Evolutionary conservation across 1,139 yeast genomes (phyloP), one percentile per base, ranked within the genome.

Genomic region (Pichia sp.): DNA sequence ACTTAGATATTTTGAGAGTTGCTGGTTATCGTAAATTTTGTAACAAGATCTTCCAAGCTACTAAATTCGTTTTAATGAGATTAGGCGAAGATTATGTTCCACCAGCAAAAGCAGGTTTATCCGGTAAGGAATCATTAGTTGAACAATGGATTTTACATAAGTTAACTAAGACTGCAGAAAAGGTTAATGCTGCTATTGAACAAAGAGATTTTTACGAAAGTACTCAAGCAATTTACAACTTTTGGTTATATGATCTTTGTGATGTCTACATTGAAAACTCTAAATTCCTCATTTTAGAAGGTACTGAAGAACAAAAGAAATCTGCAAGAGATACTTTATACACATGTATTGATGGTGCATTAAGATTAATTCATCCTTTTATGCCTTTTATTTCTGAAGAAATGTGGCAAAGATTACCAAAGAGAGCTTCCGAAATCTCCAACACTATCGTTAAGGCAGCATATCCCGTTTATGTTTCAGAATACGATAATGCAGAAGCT

Each of bases 11-110:
- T 57, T 72, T 88, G 64, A 85, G 98, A 70, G 96, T 91, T 54
- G 98, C 93, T 64, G 98, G 98, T 59, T 91, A 91, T 80, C 79
- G 98, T 70, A 91, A 91, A 75, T 91, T 91, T 84, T 89, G 98
- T 75, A 91, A 91, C 79, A 91, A 91, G 79, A 91, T 91, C 57
- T 91, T 87, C 74, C 98, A 91, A 70, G 98, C 98, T 45, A 89
- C 98, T 50, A 91, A 91, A 70, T 91, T 91, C 61, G 98, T 88
- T 31, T 72, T 91, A 65, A 82, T 93, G 78, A 81, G 93, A 65
- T 74, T 91, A 52, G 98, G 97, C 45, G 82, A 76, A 22, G 95
- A 82, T 62, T 91, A 86, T 65, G 65, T 66, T 45, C 96, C 97
- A 45, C 86, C 93, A 43, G 78, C 81, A 14, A 59, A 69, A 14